Conservation (phyloP, 2,329 filamentous ascomycete species). For the Curvularia sp. region DNA sequence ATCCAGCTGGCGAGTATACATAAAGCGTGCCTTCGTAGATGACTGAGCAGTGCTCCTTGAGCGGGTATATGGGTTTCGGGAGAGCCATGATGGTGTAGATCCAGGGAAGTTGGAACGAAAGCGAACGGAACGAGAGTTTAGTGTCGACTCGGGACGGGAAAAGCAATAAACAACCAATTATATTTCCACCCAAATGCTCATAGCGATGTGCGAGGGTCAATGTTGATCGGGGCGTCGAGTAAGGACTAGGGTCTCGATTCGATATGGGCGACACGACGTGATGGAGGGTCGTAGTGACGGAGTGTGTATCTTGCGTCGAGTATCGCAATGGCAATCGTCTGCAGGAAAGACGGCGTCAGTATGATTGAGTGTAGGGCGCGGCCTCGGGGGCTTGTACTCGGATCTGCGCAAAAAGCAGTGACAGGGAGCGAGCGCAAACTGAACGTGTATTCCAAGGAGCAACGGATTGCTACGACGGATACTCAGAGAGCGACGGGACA, state of each 20-base stretch:
- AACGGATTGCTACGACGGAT: slow-evolving; percentile 22
- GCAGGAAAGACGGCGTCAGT: slow-evolving; percentile 27
- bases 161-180: slow-evolving; percentile 31
- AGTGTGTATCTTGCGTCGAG: slow-evolving; percentile 4
- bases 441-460: slow-evolving; percentile 18
- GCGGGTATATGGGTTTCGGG: slow-evolving; percentile 71
- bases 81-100: slow-evolving; percentile 65
- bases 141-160: slow-evolving; percentile 28
- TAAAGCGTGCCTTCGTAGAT: slow-evolving; percentile 84
- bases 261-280: background rate
- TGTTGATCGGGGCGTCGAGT: background rate
- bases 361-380: slow-evolving; percentile 21
- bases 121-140: slow-evolving; percentile 28
- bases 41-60: slow-evolving; percentile 82
- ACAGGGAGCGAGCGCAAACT: slow-evolving; percentile 22
- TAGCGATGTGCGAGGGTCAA: slow-evolving; percentile 33
- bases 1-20: slow-evolving; percentile 76
- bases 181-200: slow-evolving; percentile 35
- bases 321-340: slow-evolving; percentile 19
- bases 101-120: slow-evolving; percentile 19
- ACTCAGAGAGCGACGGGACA: slow-evolving; percentile 30
- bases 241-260: background rate
- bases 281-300: background rate
- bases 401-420: slow-evolving; percentile 27
- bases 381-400: slow-evolving; percentile 29